Base-by-base conservation (phyloP, 352 stramenopile genomes). In the Thraustotheca clavata region DNA sequence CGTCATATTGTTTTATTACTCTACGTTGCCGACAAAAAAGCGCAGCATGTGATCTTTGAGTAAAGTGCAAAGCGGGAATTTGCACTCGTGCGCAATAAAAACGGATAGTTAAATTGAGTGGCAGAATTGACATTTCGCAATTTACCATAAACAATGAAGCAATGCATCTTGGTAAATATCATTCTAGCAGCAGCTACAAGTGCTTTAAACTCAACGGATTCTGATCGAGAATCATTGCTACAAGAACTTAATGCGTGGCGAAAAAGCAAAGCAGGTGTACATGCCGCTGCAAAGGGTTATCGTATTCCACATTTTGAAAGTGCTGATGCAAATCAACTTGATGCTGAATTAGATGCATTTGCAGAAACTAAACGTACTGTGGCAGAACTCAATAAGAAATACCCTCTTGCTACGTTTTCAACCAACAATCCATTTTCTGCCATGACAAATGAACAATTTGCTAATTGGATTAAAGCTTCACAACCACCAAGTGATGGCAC, bases 381-480 rank as follows among this genome's bases (percentile, higher is more conserved):
- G 8, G 43, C 11, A 1, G 43, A 14, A 11, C 43, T 52, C 11
- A 52, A 52, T 18, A 24, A 52, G 34, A 14, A 11, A 31, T 18
- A 52, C 43, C 12, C 43, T 0, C 71, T 82, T 29, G 83, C 83
- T 0, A 24, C 68, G 29, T 90, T 91, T 70, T 87, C 79, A 6
- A 80, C 61, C 9, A 71, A 90, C 50, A 81, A 79, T 55, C 80
- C 80, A 4, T 91, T 91, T 70, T 74, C 83, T 20, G 68, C 89
- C 14, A 76, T 91, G 69, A 88, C 80, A 14, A 71, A 89, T 26
- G 67, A 81, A 1, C 80, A 91, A 54, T 89, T 91, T 34, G 62
- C 67, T 2, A 9, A 24, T 31, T 52, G n/a, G 2, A 24, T 52
- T 31, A 26, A 14, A 11, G 9, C 24, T 18, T 6, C 11, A 9